Base-by-base conservation (phyloP, 331 rosid genomes). In the Saraca asoca region DNA sequence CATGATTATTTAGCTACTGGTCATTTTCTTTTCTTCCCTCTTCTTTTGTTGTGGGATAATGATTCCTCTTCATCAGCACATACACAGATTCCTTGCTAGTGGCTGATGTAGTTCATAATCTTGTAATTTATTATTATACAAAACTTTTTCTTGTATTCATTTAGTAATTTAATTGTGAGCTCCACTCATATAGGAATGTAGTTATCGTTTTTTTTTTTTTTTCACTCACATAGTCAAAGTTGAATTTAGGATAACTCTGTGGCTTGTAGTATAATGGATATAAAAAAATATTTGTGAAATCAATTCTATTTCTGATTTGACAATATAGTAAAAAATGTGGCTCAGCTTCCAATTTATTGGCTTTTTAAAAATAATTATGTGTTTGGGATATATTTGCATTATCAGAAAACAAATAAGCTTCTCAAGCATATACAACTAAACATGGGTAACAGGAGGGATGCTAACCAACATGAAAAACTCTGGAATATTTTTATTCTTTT, bases 351-450 rank as follows among this genome's bases (percentile, higher is more conserved):
- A 33, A 20, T 41, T 43, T 51, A 14, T 51, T 51, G 53, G 10
- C 17, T 29, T 33, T 54, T 42, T 24, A 35, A 58, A 50, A 43
- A 39, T 17, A 16, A 42, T 31, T 7, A 50, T 34, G 33, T 59
- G 29, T 39, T 42, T 62, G 56, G 39, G 54, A 29, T 66, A 52
- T 20, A 39, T 45, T 11, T 12, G 19, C 45, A 12, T 37, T 6
- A n/a, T 33, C 8, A 17, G 12, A 15, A 34, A 52, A 20, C 57
- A 24, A 62, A 44, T 15, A 46, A 48, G 59, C 12, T 51, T 64
- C 31, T 53, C 49, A 58, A 0, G 37, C 15, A 65, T 77, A 10
- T 66, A 18, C 59, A 37, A 44, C 34, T 38, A 54, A 77, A 64
- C 49, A 34, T 20, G 24, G 14, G 46, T 50, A 31, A 51, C 55